Evolutionary conservation across 2,329 filamentous ascomycete genomes (phyloP).

Genomic region (Ophiostoma piceae): DNA sequence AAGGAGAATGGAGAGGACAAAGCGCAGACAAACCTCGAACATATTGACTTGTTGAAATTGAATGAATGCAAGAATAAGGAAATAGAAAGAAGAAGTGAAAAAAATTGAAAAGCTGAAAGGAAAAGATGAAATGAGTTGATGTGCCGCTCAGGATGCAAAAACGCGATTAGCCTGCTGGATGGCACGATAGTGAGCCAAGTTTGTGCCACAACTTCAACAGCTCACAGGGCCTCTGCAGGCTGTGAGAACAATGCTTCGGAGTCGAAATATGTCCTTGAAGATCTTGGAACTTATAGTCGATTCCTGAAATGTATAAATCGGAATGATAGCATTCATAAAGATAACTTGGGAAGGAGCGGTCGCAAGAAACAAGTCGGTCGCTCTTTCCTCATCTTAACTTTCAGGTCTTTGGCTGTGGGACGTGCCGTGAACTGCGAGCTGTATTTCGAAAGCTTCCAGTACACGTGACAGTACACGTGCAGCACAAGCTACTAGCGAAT

Average conservation of each 20-base stretch:
- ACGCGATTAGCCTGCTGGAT: not conserved
- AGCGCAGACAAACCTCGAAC: constrained; percentile 25
- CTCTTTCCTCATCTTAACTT: not conserved
- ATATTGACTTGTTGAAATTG: constrained; percentile 6
- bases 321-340: not conserved
- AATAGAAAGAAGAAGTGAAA: not conserved
- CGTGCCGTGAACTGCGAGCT: too few relatives aligned
- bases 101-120: not conserved
- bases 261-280: too few relatives aligned
- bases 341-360: not conserved
- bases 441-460: not conserved
- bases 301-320: not conserved
- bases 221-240: not conserved
- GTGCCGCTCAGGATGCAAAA: not conserved
- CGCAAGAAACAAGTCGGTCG: not conserved
- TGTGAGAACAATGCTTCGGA: not conserved
- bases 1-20: too few relatives aligned
- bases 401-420: not conserved
- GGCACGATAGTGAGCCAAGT: not conserved
- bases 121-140: not conserved
- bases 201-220: not conserved
- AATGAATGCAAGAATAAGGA: too few relatives aligned
- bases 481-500: not conserved
- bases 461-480: not conserved
- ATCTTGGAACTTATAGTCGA: not conserved